phyloP scores from a whole-genome alignment of 2,329 filamentous ascomycete species.

The Mycosphaerelloides madeirae region DNA sequence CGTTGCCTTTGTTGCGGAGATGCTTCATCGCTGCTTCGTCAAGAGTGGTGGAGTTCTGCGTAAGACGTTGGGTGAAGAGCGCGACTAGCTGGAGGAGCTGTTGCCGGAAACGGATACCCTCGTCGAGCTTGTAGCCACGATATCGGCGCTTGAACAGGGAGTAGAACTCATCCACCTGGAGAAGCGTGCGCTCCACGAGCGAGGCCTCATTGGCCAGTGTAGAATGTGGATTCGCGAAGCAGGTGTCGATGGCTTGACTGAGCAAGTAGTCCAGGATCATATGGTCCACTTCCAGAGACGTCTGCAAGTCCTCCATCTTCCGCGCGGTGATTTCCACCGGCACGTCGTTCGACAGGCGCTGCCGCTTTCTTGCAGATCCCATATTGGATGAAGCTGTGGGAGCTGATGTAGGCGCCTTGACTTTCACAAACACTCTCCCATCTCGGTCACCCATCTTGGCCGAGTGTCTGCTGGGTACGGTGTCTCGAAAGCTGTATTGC shows the following conservation, averaged over 20 bases:
- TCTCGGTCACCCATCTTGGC: no score
- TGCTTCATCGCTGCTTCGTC: slow-evolving; percentile 32
- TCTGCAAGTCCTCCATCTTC: slow-evolving; percentile 28
- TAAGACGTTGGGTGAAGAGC: slow-evolving; percentile 42
- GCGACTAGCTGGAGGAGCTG: slow-evolving; percentile 45
- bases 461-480: no score
- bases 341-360: slow-evolving; percentile 5
- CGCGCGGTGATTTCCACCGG: slow-evolving; percentile 11
- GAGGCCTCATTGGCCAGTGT: not conserved
- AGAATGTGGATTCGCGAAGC: slow-evolving; percentile 33
- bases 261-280: slow-evolving; percentile 56
- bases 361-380: slow-evolving; percentile 9
- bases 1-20: slow-evolving; percentile 37
- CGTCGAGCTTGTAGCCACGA: slow-evolving; percentile 31
- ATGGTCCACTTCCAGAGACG: slow-evolving; percentile 47
- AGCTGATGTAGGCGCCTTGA: not conserved
- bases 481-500: not conserved
- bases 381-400: not conserved
- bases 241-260: slow-evolving; percentile 42
- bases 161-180: slow-evolving; percentile 39
- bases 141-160: slow-evolving; percentile 40
- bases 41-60: slow-evolving; percentile 36
- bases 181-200: slow-evolving; percentile 12
- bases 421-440: no score
- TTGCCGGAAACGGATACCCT: slow-evolving; percentile 45